Percentiles rank a stretch among this genome's conserved stretches.
Evolutionary conservation across 2,329 filamentous ascomycete species (phyloP).

Genomic region (Trichoderma oligosporum): DNA sequence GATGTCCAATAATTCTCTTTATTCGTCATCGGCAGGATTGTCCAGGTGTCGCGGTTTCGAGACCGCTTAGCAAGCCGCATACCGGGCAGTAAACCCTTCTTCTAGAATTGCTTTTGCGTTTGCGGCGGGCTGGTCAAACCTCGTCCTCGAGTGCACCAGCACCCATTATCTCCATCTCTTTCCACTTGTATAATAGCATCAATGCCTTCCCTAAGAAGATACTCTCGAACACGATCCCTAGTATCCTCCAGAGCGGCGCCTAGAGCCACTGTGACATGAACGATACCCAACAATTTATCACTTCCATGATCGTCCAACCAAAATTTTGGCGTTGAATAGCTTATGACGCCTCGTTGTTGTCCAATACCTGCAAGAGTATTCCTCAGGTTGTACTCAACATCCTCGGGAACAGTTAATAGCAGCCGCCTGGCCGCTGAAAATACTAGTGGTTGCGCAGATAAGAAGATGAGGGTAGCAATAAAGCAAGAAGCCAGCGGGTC

Average conservation of each 20-base stretch:
- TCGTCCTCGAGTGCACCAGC: slow-evolving; percentile 51
- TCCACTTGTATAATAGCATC: slow-evolving; percentile 87
- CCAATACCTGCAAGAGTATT: slow-evolving; percentile 81
- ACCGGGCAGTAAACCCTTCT: neutral
- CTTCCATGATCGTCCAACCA: slow-evolving; percentile 74
- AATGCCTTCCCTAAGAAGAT: slow-evolving; percentile 67
- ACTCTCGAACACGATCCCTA: slow-evolving; percentile 68
- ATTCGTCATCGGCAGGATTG: neutral
- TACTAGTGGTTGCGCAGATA: slow-evolving; percentile 86
- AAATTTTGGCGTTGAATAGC: slow-evolving; percentile 84
- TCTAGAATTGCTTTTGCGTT: slow-evolving; percentile 35
- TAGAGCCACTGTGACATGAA: slow-evolving; percentile 75
- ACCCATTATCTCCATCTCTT: slow-evolving; percentile 67
- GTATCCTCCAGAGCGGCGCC: slow-evolving; percentile 78
- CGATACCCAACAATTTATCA: slow-evolving; percentile 69
- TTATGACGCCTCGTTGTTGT: slow-evolving; percentile 76
- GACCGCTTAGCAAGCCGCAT: neutral
- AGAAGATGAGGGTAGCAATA: slow-evolving; percentile 88
- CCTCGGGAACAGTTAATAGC: slow-evolving; percentile 77
- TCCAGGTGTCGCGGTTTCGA: neutral
- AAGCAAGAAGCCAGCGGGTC: slow-evolving; percentile 91
- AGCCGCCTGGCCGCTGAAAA: slow-evolving; percentile 77
- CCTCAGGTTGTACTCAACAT: slow-evolving; percentile 81
- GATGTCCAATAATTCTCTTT: neutral
- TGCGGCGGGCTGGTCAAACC: slow-evolving; percentile 24